A percentile compares a stretch with the other conserved stretches of the same genome.
Conservation (phyloP, 805 yeast genomes). For the Spathaspora hagerdaliae region DNA sequence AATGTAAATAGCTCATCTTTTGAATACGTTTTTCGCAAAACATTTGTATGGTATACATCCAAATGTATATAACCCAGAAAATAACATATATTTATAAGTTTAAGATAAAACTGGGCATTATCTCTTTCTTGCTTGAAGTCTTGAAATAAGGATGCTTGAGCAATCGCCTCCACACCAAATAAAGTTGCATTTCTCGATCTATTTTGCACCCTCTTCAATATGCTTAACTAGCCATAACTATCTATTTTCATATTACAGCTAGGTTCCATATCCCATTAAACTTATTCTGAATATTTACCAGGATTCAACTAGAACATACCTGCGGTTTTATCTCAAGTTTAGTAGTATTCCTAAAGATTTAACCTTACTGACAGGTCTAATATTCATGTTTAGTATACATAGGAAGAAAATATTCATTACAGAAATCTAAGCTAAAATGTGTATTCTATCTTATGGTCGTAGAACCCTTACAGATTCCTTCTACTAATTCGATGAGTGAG, state of each 20-base stretch:
- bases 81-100: no score
- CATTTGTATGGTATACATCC: no score
- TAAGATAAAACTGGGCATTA: no score
- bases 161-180: conserved; percentile 98
- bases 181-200: conserved; percentile 89
- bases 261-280: no score
- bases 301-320: no score
- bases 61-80: no score
- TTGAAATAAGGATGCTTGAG: conserved; percentile 70
- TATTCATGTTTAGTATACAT: conserved; percentile 2
- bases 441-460: conserved; percentile 16
- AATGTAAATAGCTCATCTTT: background rate
- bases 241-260: no score
- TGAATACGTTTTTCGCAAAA: no score
- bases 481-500: conserved; percentile 44
- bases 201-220: conserved; percentile 39
- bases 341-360: conserved; percentile 87
- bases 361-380: conserved; percentile 61
- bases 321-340: conserved; percentile 10
- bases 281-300: no score
- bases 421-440: no score
- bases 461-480: conserved; percentile 41
- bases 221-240: background rate
- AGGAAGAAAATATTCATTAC: no score
- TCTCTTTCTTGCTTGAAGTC: conserved; percentile 38